phyloP scores from a whole-genome alignment of 352 stramenopile species.

The Blastocystis sp. region DNA sequence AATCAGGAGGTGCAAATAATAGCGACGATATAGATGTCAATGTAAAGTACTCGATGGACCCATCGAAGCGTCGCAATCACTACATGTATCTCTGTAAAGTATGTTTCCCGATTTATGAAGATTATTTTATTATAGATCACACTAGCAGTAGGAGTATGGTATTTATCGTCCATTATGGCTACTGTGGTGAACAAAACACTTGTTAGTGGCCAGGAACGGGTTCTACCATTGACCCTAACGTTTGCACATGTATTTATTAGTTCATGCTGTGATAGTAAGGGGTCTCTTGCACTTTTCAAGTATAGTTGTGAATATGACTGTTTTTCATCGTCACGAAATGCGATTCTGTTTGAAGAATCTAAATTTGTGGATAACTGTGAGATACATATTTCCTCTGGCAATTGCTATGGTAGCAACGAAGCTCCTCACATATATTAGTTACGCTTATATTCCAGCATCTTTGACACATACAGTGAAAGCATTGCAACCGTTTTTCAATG shows the following conservation, averaged over 20 bases:
- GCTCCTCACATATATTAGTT: slow-evolving; percentile 55
- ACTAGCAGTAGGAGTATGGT: slow-evolving; percentile 3
- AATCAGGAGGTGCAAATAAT: not conserved
- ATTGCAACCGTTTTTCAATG: slow-evolving; percentile 59
- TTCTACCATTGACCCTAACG: slow-evolving; percentile 37
- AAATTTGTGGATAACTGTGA: not conserved
- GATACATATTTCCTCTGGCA: slow-evolving; percentile 30
- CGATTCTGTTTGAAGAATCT: slow-evolving; percentile 8
- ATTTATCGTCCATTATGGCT: slow-evolving; percentile 22
- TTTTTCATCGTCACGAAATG: slow-evolving; percentile 31
- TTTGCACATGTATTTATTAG: slow-evolving; percentile 61
- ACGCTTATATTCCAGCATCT: slow-evolving; percentile 47
- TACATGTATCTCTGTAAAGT: slow-evolving; percentile 27
- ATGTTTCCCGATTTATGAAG: not conserved
- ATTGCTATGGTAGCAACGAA: slow-evolving; percentile 51
- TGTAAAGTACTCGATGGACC: not conserved
- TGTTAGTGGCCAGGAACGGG: not conserved
- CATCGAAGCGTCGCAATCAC: not conserved
- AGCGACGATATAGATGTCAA: not conserved
- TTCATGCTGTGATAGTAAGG: slow-evolving; percentile 43
- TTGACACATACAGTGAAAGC: slow-evolving; percentile 60
- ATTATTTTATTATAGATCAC: not conserved
- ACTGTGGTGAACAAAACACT: slow-evolving; percentile 35
- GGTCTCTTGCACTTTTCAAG: not conserved
- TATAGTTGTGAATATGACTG: slow-evolving; percentile 40